Evolutionary conservation across 352 stramenopile species (phyloP), one percentile per base, ranked within the genome.

Genomic region (Pythium dissotocum): DNA sequence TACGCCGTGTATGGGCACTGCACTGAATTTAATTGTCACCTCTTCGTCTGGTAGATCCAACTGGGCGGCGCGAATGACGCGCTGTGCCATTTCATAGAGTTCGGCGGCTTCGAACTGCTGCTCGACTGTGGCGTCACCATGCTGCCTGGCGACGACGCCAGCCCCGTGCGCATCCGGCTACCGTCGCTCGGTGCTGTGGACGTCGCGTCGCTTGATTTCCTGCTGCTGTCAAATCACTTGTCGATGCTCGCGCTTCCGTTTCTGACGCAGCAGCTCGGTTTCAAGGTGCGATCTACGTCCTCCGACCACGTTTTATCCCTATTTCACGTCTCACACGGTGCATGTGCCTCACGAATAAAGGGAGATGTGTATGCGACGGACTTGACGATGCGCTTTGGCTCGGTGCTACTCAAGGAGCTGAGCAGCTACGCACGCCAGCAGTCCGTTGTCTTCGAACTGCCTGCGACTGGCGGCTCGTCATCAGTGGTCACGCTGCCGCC

Each of bases 101-200:
- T 94, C 28, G 85, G 81, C 58, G 88, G 88, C 55, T 91, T 82
- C 56, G 83, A 96, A 60, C 67, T 96, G 54, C 77, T 96, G 59
- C 75, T 96, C 53, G 88, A 96, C 75, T 94, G 83, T 59, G 85
- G 84, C 48, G 63, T 72, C 30, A 57, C 70, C 16, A 42, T 93
- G 32, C 72, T 52, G 30, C 46, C 51, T 18, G 52, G 21, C 53
- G 33, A 57, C 13, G 57, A 40, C 66, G 24, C 57, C 67, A 32
- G 66, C 72, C 57, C 72, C 49, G 30, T 72, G 38, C 63, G 69
- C 48, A 58, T 78, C 30, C 36, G 61, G 6, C 62, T 76, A 24
- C 75, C 75, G 28, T 70, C 70, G n/a, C 46, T 82, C 2, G 32
- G 63, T 2, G 58, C 70, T 14, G 72, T 82, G 32, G 88, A 94